A percentile compares a stretch with the other conserved stretches of the same genome.
These are phyloP conservation scores for Ophiocordyceps australis DNA, from an alignment of 2,329 filamentous ascomycete species.

Conservation along the genomic window DNA sequence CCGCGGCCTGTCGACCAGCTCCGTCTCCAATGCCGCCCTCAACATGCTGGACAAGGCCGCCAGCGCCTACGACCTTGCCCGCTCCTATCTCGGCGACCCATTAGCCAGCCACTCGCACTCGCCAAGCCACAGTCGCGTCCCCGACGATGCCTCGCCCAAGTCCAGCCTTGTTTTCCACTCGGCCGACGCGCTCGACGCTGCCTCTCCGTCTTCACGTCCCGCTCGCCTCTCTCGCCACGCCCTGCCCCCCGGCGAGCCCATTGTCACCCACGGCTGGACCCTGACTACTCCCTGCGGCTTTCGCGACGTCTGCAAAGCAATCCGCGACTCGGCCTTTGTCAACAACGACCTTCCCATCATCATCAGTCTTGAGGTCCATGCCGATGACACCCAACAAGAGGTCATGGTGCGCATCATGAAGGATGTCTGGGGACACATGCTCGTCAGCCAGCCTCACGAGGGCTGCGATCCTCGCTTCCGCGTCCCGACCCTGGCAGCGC, in stretches of 20 bases:
- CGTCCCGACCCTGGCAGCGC: slow-evolving; percentile 51
- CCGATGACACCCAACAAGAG: slow-evolving; percentile 64
- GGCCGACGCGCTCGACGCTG: slow-evolving; percentile 14
- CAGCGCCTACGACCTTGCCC: slow-evolving; percentile 10
- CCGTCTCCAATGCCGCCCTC: slow-evolving; percentile 23
- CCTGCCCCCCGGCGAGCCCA: slow-evolving; percentile 42
- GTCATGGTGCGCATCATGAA: slow-evolving; percentile 91
- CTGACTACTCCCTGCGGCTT: slow-evolving; percentile 76
- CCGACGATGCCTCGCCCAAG: slow-evolving; percentile 11
- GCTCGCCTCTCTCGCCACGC: slow-evolving; percentile 5
- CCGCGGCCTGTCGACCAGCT: slow-evolving; percentile 26
- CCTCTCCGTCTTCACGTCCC: too few relatives aligned
- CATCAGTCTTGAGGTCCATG: slow-evolving; percentile 83
- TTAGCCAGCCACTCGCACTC: slow-evolving; percentile 10
- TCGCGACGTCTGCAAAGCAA: slow-evolving; percentile 66
- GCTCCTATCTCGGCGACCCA: slow-evolving; percentile 11
- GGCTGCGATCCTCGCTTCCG: slow-evolving; percentile 30
- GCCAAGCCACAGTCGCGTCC: slow-evolving; percentile 17
- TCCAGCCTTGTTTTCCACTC: slow-evolving; percentile 13
- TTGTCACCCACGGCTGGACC: slow-evolving; percentile 70
- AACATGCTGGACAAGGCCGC: slow-evolving; percentile 18
- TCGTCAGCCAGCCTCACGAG: slow-evolving; percentile 43
- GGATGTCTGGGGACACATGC: slow-evolving; percentile 60
- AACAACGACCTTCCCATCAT: slow-evolving; percentile 67
- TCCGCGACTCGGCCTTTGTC: slow-evolving; percentile 62